Evolutionary conservation across 306 rosid species (phyloP), one percentile per base, ranked within the genome.

Genomic region (Ceratonia siliqua): DNA sequence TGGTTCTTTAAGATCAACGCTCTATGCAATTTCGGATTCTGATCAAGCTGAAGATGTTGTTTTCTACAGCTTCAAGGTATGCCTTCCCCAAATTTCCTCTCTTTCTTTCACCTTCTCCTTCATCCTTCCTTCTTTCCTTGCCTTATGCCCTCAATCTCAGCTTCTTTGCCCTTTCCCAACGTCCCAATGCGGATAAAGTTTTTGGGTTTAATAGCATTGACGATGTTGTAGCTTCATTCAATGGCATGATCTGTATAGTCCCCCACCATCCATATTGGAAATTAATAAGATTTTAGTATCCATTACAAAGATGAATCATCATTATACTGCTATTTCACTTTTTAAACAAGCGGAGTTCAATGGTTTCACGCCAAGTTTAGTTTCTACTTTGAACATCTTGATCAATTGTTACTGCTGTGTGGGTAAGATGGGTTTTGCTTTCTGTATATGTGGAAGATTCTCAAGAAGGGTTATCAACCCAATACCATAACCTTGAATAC

Each of bases 351-450:
- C 77, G 76, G 76, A 32, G 17, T 49, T 50, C 4, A 77, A 15
- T 56, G 79, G 72, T 64, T 24, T 77, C 32, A 30, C 28, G 12
- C 79, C 82, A 46, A 54, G 66, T 0, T 2, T 82, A 4, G 46
- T 58, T 21, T 72, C n/a, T n/a, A n/a, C 82, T 56, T 27, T 82
- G 67, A 72, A 42, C 39, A 77, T 82, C 14, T 41, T 79, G 82
- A 58, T 77, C 22, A 72, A 82, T 24, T 82, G 85, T 72, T 82
- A 66, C 32, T 77, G 85, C 62, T 68, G 67, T 54, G 21, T 77
- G 72, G 79, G 76, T 72, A 76, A 59, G 11, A 66, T 77, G 72
- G 76, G 52, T 57, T 73, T 66, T 27, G 85, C 78, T 43, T 77
- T 72, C 64, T 82, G 82, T 27, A 7, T 72, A 20, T 32, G 72